Base-by-base conservation (phyloP, 768 basidiomycete genomes). In the Tulasnella sp. region DNA sequence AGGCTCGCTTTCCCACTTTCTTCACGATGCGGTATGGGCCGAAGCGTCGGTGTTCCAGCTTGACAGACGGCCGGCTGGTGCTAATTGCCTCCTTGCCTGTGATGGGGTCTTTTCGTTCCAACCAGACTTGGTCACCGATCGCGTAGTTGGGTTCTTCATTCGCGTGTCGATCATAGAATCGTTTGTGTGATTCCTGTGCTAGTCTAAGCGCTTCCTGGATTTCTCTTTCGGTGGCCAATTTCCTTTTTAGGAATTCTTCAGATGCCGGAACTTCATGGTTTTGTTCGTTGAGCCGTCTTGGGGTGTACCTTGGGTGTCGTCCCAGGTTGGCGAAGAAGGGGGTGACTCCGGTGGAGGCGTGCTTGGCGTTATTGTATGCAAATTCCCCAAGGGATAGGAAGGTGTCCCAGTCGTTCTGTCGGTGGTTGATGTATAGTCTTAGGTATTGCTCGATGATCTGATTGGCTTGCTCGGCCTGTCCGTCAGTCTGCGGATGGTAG, bases 401-500 rank as follows among this genome's bases (percentile, higher is more conserved):
- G 20, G 85, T 83, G 4, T 83, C 83, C 87, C 86, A 87, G 77
- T 87, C 82, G 74, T 87, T 85, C 77, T 87, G 88, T 39, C 86
- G 83, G 48, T 85, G 85, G 0, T 81, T 84, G 72, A 77, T 80
- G 71, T 84, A 86, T 32, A 82, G 79, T 11, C 83, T 82, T 10
- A 88, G 82, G 75, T 86, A 86, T 0, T 82, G 80, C 71, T 86
- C 85, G 13, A 87, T 81, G 1, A 82, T 83, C 79, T 86, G 82
- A 51, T 79, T 78, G 23, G 81, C 81, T 20, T 83, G 79, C 80
- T 86, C 85, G 0, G 85, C 85, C 37, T 82, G 83, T 73, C 84
- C 84, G 74, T 88, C 84, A 1, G 86, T 85, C 80, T 88, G 83
- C 0, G 86, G 87, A 71, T 88, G 88, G 77, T 85, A 88, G 0